These are phyloP conservation scores for Veloboletus limbatus DNA, from an alignment of 1,284 basidiomycete species.

Conservation along the genomic window DNA sequence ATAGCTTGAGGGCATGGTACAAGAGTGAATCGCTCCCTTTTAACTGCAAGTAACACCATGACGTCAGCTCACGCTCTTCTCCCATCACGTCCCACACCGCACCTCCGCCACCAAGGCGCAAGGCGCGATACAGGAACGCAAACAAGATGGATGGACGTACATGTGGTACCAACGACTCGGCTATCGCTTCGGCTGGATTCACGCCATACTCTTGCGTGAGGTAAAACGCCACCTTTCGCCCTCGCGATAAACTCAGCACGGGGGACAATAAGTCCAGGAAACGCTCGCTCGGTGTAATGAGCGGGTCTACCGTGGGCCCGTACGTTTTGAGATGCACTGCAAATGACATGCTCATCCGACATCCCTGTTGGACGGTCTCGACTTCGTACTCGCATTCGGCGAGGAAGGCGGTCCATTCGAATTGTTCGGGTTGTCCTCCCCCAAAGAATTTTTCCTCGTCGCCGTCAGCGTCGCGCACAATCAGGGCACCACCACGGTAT, in stretches of 20 bases:
- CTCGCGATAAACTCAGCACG: conserved; percentile 66
- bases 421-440: conserved; percentile 59
- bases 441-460: conserved; percentile 60
- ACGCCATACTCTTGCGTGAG: conserved; percentile 67
- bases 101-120: too few species aligned
- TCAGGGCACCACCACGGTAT: conserved; percentile 63
- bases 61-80: conserved; percentile 19
- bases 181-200: conserved; percentile 67
- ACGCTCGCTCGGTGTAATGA: conserved; percentile 67
- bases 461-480: conserved; percentile 56
- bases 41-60: conserved; percentile 44
- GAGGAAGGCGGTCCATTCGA: conserved; percentile 75
- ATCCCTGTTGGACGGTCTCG: conserved; percentile 67
- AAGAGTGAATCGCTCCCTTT: conserved; percentile 73
- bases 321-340: conserved; percentile 66
- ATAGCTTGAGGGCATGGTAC: conserved; percentile 72
- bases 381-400: conserved; percentile 72
- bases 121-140: too few species aligned
- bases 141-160: too few species aligned
- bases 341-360: conserved; percentile 66
- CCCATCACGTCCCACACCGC: conserved; percentile 11
- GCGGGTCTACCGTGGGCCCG: conserved; percentile 58
- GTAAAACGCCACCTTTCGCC: conserved; percentile 69
- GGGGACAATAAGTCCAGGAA: conserved; percentile 70
- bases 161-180: conserved; percentile 65